Percentiles rank a stretch among this genome's conserved stretches.
phyloP scores from a whole-genome alignment of 2,329 filamentous ascomycete genomes.

The Hansfordia pulvinata region DNA sequence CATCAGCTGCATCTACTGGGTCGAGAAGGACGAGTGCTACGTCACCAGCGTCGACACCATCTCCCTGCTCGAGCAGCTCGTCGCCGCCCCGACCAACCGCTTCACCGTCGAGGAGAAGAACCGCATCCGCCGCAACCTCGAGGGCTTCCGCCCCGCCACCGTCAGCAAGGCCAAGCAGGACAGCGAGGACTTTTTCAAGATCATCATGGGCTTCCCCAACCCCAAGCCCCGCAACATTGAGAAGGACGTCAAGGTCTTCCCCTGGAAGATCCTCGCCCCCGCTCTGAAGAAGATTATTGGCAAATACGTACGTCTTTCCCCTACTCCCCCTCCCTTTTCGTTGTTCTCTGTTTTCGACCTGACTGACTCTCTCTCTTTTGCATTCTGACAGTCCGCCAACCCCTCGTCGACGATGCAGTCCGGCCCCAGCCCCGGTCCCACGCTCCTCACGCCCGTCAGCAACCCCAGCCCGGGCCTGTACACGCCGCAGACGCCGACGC shows the following conservation, averaged over 20 bases:
- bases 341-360: conserved; percentile 1
- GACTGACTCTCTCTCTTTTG: neutral
- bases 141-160: conserved; percentile 83
- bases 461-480: conserved; percentile 18
- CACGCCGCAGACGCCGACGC: conserved; percentile 20
- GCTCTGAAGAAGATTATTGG: conserved; percentile 97
- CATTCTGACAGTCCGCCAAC: conserved; percentile 13
- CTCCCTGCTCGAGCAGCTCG: conserved; percentile 80
- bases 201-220: conserved; percentile 94
- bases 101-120: conserved; percentile 99
- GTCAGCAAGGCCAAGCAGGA: conserved; percentile 88
- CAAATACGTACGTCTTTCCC: conserved; percentile 52
- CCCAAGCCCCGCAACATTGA: conserved; percentile 97
- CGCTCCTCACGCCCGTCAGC: conserved; percentile 19
- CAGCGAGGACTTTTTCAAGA: conserved; percentile 95
- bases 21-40: conserved; percentile 78
- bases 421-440: conserved; percentile 9
- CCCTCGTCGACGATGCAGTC: conserved; percentile 13
- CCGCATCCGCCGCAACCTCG: conserved; percentile 85
- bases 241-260: conserved; percentile 98
- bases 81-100: conserved; percentile 55
- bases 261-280: conserved; percentile 78
- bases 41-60: conserved; percentile 97
- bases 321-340: neutral
- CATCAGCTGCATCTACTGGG: conserved; percentile 97